Evolutionary conservation across 192 early-diverging fungal species (phyloP).

Genomic region (Dimargaris cristalligena): DNA sequence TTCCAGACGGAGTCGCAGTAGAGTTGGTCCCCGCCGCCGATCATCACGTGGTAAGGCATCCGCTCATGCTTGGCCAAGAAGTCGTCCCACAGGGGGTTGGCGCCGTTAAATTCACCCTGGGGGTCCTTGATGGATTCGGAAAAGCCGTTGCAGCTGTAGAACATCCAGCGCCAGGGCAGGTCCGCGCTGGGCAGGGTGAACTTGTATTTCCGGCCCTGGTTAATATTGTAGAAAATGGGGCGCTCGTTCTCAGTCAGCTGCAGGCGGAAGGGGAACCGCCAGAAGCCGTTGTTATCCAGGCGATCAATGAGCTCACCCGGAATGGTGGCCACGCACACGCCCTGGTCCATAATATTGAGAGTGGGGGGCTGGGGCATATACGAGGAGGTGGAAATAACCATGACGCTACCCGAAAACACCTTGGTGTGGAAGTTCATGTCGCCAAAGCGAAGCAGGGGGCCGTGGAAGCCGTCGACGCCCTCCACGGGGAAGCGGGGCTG

Average conservation of each 20-base stretch:
- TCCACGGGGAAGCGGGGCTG: slow-evolving; percentile 1
- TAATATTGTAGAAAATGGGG: slow-evolving; percentile 23
- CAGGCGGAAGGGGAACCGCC: slow-evolving; percentile 37
- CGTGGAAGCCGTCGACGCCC: slow-evolving; percentile 25
- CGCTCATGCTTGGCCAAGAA: slow-evolving; percentile 35
- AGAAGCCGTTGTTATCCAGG: slow-evolving; percentile 43
- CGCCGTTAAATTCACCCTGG: slow-evolving; percentile 22
- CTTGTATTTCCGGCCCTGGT: slow-evolving; percentile 27
- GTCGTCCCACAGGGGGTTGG: slow-evolving; percentile 53
- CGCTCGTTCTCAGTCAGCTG: slow-evolving; percentile 27
- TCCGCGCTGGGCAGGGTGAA: slow-evolving; percentile 30
- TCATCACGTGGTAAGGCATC: slow-evolving; percentile 47
- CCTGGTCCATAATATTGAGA: slow-evolving; percentile 22
- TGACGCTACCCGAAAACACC: slow-evolving; percentile 35
- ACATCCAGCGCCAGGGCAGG: slow-evolving; percentile 45
- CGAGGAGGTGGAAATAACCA: slow-evolving; percentile 25
- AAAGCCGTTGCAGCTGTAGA: slow-evolving; percentile 59
- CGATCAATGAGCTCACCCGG: slow-evolving; percentile 27
- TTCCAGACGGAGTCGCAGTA: slow-evolving; percentile 44
- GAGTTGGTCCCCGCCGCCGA: slow-evolving; percentile 61
- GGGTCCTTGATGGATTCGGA: slow-evolving; percentile 30
- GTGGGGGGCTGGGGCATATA: slow-evolving; percentile 18
- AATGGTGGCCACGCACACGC: slow-evolving; percentile 15
- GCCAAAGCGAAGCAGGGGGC: slow-evolving; percentile 34
- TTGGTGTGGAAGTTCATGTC: slow-evolving; percentile 30